Percentiles rank a stretch among this genome's conserved stretches.
These are phyloP conservation scores for Dictyostelium firmibasis DNA, from an alignment of 78 protist species.

Conservation along the genomic window DNA sequence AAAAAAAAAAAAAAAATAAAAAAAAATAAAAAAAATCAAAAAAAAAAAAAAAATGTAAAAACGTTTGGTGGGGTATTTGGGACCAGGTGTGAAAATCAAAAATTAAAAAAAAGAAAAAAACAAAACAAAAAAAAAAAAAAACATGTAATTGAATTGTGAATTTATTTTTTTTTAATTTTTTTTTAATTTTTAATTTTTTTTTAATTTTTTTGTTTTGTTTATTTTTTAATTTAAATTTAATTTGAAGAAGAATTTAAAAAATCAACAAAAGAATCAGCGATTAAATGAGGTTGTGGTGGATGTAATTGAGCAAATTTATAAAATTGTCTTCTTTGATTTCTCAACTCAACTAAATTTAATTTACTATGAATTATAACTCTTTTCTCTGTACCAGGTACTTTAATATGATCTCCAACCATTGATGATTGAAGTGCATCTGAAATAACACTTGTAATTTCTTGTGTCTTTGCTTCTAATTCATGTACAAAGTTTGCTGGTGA, in stretches of 20 bases:
- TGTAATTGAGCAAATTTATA: conserved; percentile 69
- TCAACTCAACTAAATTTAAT: conserved; percentile 13
- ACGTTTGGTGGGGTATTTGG: background rate
- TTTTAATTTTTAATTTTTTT: too few relatives aligned
- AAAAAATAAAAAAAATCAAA: background rate
- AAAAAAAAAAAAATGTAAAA: too few relatives aligned
- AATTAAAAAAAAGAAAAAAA: background rate
- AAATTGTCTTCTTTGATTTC: conserved; percentile 66
- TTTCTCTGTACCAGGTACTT: conserved; percentile 65
- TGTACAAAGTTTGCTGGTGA: conserved; percentile 66
- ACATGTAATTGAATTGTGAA: too few relatives aligned
- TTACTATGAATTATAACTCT: conserved; percentile 7
- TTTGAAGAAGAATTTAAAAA: conserved; percentile 34
- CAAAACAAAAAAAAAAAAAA: too few relatives aligned
- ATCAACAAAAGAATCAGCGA: conserved; percentile 62
- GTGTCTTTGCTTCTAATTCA: conserved; percentile 38
- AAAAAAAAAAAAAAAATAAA: background rate
- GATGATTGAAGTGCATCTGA: conserved; percentile 71
- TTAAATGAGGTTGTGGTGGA: conserved; percentile 54
- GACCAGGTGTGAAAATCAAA: background rate
- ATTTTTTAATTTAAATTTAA: too few relatives aligned
- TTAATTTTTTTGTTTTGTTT: too few relatives aligned
- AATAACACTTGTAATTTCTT: conserved; percentile 41
- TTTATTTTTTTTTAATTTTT: too few relatives aligned
- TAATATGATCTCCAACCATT: conserved; percentile 43